These are phyloP conservation scores for Didymella exigua DNA, from an alignment of 2,329 filamentous ascomycete genomes.

Conservation along the genomic window DNA sequence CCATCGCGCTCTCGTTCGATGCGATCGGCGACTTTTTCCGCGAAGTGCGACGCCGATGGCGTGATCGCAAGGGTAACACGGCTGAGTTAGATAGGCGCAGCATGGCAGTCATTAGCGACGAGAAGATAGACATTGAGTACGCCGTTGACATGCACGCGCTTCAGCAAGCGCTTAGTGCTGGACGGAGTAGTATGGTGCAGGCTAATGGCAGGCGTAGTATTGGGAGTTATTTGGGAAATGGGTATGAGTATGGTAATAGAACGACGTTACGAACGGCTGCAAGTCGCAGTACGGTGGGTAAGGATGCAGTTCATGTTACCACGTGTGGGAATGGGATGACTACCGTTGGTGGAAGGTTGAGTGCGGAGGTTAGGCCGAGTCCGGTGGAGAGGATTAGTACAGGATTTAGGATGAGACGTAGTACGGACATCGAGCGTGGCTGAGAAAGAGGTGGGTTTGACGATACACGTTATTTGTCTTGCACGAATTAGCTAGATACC, in stretches of 20 bases:
- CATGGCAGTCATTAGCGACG: constrained; percentile 13
- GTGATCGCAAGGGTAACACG: constrained; percentile 8
- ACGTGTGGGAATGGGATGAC: constrained; percentile 17
- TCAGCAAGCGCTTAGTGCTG: constrained; percentile 37
- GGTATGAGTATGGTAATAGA: constrained; percentile 20
- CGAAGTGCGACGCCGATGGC: constrained; percentile 29
- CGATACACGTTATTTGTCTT: not conserved
- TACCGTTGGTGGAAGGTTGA: constrained; percentile 21
- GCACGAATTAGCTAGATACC: not conserved
- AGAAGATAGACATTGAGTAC: constrained; percentile 26
- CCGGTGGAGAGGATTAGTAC: constrained; percentile 40
- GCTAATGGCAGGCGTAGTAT: constrained; percentile 31
- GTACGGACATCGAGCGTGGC: constrained; percentile 35
- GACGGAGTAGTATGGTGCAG: constrained; percentile 30
- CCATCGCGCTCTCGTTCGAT: constrained; percentile 55
- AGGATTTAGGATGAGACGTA: constrained; percentile 42
- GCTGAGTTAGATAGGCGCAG: constrained; percentile 1
- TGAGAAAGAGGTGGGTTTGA: not conserved
- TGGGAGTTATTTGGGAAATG: constrained; percentile 35
- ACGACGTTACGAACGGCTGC: constrained; percentile 36
- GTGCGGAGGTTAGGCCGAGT: constrained; percentile 23
- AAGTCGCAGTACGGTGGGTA: constrained; percentile 39
- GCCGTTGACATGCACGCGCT: constrained; percentile 31
- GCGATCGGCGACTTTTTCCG: constrained; percentile 44
- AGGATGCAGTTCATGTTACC: constrained; percentile 18